Percentiles rank a stretch among this genome's conserved stretches.
Conservation (phyloP, 371 early-diverging fungal genomes). For the Dichotomocladium elegans region DNA sequence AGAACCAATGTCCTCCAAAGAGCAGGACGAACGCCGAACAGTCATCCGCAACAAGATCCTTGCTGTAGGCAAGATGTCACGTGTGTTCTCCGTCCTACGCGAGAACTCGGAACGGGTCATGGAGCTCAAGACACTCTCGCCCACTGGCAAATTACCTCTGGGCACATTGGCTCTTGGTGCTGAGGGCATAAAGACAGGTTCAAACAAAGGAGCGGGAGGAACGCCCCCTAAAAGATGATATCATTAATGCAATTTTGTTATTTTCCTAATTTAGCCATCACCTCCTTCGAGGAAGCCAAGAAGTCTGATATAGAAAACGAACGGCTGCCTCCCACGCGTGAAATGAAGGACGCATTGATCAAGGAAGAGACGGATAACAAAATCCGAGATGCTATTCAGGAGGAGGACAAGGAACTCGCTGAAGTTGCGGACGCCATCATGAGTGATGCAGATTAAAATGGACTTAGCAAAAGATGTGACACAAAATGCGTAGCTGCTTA, state of each 20-base stretch:
- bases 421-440: conserved; percentile 46
- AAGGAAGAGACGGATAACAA: conserved; percentile 51
- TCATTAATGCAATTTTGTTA: background rate
- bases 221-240: background rate
- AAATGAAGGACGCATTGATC: conserved; percentile 18
- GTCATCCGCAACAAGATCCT: conserved; percentile 88
- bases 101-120: conserved; percentile 87
- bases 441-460: conserved; percentile 30
- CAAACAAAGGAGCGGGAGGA: too few relatives aligned
- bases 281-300: conserved; percentile 89
- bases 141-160: conserved; percentile 74
- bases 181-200: conserved; percentile 84
- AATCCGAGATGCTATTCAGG: conserved; percentile 46
- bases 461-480: conserved; percentile 1
- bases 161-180: conserved; percentile 88
- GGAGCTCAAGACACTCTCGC: conserved; percentile 89
- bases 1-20: conserved; percentile 15
- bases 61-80: conserved; percentile 89
- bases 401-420: conserved; percentile 37
- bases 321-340: conserved; percentile 75
- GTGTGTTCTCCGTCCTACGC: conserved; percentile 85
- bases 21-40: conserved; percentile 63
- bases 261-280: conserved; percentile 63
- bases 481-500: background rate
- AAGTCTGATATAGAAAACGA: conserved; percentile 89